phyloP scores from a whole-genome alignment of 805 yeast species.

The Metschnikowia arizonensis region DNA sequence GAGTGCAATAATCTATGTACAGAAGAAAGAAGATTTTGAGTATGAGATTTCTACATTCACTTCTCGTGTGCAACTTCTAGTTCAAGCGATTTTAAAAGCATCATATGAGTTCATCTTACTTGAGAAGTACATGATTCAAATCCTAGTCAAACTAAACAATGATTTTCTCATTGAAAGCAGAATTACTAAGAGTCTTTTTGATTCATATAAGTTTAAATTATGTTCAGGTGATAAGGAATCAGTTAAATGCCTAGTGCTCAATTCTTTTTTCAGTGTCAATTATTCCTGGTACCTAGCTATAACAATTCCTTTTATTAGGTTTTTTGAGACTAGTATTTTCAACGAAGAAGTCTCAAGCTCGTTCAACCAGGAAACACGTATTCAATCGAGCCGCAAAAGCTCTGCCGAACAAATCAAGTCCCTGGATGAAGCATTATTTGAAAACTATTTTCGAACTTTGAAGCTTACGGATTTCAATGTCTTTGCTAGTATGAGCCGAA shows the following conservation, averaged over 20 bases:
- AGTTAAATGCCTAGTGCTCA: slow-evolving; percentile 33
- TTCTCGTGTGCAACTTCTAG: slow-evolving; percentile 18
- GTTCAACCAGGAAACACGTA: too few relatives aligned
- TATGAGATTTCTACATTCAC: slow-evolving; percentile 17
- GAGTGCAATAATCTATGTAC: slow-evolving; percentile 24
- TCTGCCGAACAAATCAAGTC: slow-evolving; percentile 5
- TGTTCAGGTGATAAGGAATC: slow-evolving; percentile 17
- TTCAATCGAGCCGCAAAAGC: background rate
- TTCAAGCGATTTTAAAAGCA: slow-evolving; percentile 33
- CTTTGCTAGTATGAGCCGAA: slow-evolving; percentile 10
- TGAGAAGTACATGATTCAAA: slow-evolving; percentile 38
- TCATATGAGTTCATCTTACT: slow-evolving; percentile 37
- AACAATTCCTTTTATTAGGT: slow-evolving; percentile 34
- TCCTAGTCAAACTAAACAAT: slow-evolving; percentile 30
- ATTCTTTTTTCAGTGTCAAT: slow-evolving; percentile 30
- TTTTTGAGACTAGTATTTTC: slow-evolving; percentile 31
- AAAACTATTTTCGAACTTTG: slow-evolving; percentile 9
- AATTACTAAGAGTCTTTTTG: slow-evolving; percentile 23
- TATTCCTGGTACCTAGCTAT: slow-evolving; percentile 38
- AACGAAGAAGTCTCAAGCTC: slow-evolving; percentile 20
- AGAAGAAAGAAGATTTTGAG: slow-evolving; percentile 29
- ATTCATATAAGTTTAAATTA: slow-evolving; percentile 18
- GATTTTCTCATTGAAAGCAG: slow-evolving; percentile 30
- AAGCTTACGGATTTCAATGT: slow-evolving; percentile 10
- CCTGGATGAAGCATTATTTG: slow-evolving; percentile 9